Evolutionary conservation across 78 protist species (phyloP).

Genomic region (Neovahlkampfia damariscottae): DNA sequence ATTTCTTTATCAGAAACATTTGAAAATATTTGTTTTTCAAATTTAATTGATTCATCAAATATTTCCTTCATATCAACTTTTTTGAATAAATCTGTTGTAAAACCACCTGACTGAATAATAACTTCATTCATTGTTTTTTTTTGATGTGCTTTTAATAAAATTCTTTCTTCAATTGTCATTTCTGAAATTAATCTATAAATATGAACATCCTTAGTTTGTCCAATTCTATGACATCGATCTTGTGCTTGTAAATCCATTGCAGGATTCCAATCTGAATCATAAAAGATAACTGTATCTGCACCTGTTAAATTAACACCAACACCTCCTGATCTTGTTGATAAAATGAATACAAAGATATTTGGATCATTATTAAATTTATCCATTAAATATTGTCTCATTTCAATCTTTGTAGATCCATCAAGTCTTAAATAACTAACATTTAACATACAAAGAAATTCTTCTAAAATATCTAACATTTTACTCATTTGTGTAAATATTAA

Average conservation of each 20-base stretch:
- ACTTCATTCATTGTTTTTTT: conserved; percentile 62
- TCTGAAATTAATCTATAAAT: conserved; percentile 81
- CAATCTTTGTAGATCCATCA: conserved; percentile 85
- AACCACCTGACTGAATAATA: conserved; percentile 48
- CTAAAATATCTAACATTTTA: conserved; percentile 82
- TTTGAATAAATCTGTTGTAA: conserved; percentile 36
- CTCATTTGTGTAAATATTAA: conserved; percentile 86
- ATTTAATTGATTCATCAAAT: not conserved
- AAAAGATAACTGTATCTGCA: conserved; percentile 95
- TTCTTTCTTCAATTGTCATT: conserved; percentile 81
- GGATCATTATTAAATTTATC: conserved; percentile 70
- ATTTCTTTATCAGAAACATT: not conserved
- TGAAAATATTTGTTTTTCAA: not conserved
- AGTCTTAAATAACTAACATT: conserved; percentile 77
- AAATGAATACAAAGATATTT: conserved; percentile 66
- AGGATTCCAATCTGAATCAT: conserved; percentile 94
- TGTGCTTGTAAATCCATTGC: conserved; percentile 88
- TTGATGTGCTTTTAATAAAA: conserved; percentile 59
- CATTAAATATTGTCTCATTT: conserved; percentile 63
- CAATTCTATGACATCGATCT: conserved; percentile 93
- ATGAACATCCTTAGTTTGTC: conserved; percentile 87
- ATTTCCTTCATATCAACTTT: not conserved
- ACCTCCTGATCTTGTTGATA: conserved; percentile 90
- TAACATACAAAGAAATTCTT: conserved; percentile 56
- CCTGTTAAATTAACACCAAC: conserved; percentile 91